Evolutionary conservation across 2,329 filamentous ascomycete species (phyloP), one percentile per base, ranked within the genome.

Genomic region (Cladosporium sp.): DNA sequence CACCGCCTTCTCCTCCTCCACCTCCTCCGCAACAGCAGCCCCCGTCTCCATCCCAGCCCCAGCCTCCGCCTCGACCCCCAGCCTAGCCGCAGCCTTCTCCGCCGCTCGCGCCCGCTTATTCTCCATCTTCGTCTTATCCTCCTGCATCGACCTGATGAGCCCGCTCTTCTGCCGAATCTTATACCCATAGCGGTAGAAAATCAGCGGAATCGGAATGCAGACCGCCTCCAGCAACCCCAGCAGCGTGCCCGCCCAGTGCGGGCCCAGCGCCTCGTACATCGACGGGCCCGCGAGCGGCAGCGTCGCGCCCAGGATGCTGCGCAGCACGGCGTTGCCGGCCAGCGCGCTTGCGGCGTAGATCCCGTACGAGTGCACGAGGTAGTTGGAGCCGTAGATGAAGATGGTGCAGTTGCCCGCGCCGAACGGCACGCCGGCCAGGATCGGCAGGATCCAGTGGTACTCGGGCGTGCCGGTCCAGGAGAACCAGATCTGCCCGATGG

Each of bases 381-480:
- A 95, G 62, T 89, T 93, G 5, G 79, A 81, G 0, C 84, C 81
- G 63, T 95, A 93, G 63, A 95, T 91, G 72, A 95, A 95, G 35
- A 87, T 82, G 2, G 83, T 77, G 8, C 81, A 84, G 62, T 92
- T 93, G 0, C 89, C 89, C 0, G 80, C 77, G 9, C 88, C 88
- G 61, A 93, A 95, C 0, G 85, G 86, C 5, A 95, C 79, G 0
- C 89, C 88, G 1, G 88, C 88, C 0, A 87, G 73, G 45, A 95
- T 85, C 1, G 88, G 86, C 16, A 82, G 76, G n/a, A 89, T 83
- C 85, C 87, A 95, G 66, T 89, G 90, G 32, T 95, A 88, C 4
- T 81, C 79, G 0, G 90, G 90, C 0, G 89, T 81, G 56, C 85
- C 90, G 0, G 90, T 95, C 89, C 89, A 95, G 0, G 87, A 83